Evolutionary conservation across 108 stramenopile species (phyloP).

Genomic region (Stephanodiscus minutulus): DNA sequence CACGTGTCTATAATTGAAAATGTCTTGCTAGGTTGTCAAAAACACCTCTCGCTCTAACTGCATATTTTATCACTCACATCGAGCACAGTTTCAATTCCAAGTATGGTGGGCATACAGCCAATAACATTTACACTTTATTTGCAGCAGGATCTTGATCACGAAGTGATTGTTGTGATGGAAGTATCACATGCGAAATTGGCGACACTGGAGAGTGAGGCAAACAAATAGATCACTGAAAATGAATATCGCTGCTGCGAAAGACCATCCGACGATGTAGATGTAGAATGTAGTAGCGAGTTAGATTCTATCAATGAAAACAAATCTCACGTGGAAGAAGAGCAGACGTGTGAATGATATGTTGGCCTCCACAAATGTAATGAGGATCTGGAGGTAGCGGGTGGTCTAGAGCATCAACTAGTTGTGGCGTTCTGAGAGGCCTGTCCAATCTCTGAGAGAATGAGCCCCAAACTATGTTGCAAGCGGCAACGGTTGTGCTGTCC

Average conservation of each 20-base stretch:
- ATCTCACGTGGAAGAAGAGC: not conserved
- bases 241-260: not conserved
- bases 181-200: slow-evolving; percentile 35
- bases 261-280: not conserved
- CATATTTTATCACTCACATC: slow-evolving; percentile 62
- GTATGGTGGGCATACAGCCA: slow-evolving; percentile 68
- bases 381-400: slow-evolving; percentile 51
- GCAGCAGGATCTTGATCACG: slow-evolving; percentile 40
- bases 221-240: slow-evolving; percentile 19
- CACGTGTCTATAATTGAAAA: slow-evolving; percentile 18
- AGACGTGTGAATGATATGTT: slow-evolving; percentile 25
- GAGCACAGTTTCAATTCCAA: slow-evolving; percentile 49
- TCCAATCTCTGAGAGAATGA: slow-evolving; percentile 53
- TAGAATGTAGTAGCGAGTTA: not conserved
- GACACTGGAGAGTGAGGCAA: slow-evolving; percentile 26
- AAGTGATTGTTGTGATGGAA: slow-evolving; percentile 48
- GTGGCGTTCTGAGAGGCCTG: slow-evolving; percentile 68
- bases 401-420: slow-evolving; percentile 53
- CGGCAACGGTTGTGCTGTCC: slow-evolving; percentile 79
- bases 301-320: slow-evolving; percentile 18
- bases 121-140: slow-evolving; percentile 76
- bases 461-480: slow-evolving; percentile 54
- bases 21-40: too few relatives aligned
- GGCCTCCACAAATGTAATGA: slow-evolving; percentile 18
- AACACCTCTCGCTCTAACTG: slow-evolving; percentile 11